Percentiles rank a stretch among this genome's conserved stretches.
Evolutionary conservation across 805 yeast species (phyloP).

Genomic region (Kodamaea restingae): DNA sequence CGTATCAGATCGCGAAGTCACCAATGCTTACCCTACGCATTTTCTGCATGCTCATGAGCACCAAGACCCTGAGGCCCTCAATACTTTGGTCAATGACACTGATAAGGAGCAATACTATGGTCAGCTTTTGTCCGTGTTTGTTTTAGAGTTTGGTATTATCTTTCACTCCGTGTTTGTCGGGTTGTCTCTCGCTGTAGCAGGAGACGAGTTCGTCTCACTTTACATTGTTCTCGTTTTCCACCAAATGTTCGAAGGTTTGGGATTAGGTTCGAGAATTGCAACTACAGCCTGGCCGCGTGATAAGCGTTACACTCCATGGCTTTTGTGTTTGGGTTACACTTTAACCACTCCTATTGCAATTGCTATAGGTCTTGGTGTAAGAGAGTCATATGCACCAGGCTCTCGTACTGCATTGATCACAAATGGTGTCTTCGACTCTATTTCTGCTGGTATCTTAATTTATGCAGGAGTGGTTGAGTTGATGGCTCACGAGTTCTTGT

Average conservation of each 20-base stretch:
- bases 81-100: constrained; percentile 31
- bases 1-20: not conserved
- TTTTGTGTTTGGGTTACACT: constrained; percentile 26
- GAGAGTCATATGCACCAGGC: constrained; percentile 29
- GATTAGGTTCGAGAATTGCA: constrained; percentile 75
- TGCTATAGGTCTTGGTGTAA: constrained; percentile 35
- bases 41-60: constrained; percentile 40
- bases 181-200: constrained; percentile 70
- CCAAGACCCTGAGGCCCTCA: constrained; percentile 42
- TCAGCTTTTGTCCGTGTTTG: constrained; percentile 53
- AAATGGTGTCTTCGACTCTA: constrained; percentile 32
- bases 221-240: constrained; percentile 71
- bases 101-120: constrained; percentile 49
- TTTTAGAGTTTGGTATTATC: constrained; percentile 73
- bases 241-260: constrained; percentile 83
- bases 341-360: constrained; percentile 33
- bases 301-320: constrained; percentile 47
- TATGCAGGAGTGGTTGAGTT: constrained; percentile 36
- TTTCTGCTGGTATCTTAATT: constrained; percentile 33
- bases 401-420: constrained; percentile 31
- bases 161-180: constrained; percentile 86
- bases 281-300: constrained; percentile 50
- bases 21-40: constrained; percentile 35
- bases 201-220: constrained; percentile 67
- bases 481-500: constrained; percentile 39